Evolutionary conservation across 495 filamentous ascomycete species (phyloP), one percentile per base, ranked within the genome.

Genomic region (Talaromyces stipitatus): DNA sequence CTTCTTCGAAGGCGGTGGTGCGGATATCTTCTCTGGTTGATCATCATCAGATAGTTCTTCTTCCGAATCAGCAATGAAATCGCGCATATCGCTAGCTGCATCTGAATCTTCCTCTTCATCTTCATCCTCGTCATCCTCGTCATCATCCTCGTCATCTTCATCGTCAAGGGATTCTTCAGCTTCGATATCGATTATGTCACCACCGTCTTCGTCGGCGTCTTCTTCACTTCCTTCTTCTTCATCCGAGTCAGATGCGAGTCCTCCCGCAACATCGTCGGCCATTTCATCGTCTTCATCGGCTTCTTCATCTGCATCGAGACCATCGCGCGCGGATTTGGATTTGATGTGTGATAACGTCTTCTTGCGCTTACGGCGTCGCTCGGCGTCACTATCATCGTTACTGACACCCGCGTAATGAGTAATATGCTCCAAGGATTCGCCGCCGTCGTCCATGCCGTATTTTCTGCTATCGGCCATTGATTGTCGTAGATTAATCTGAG

Each of bases 401-500:
- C 56, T 62, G 33, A 58, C 65, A 4, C 48, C 48, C 4, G 63
- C 61, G 47, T 61, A 62, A 23, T 65, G 66, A n/a, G 67, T 65
- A n/a, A 69, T 68, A 20, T 59, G 67, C 11, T 69, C 54, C 27
- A 96, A 84, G 1, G 96, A 85, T 11, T 89, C 86, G 50, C 86
- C 80, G n/a, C 87, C 85, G 2, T 87, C 88, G 30, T 84, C 73
- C 18, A 85, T 71, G 58, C 82, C 77, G 62, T 78, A 59, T 50
- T 71, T 29, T 76, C 78, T n/a, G 65, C 70, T 68, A 60, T 69
- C 72, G 9, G 68, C 69, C 66, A 89, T 78, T 16, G 76, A 78
- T 56, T 84, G 83, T 27, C 94, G 78, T 59, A 95, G 70, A 59
- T 90, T 82, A 56, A 96, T 81, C 69, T 98, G 94, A 10, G 90